Base-by-base conservation (phyloP, 1,284 basidiomycete genomes). In the Pseudozyma thailandica region DNA sequence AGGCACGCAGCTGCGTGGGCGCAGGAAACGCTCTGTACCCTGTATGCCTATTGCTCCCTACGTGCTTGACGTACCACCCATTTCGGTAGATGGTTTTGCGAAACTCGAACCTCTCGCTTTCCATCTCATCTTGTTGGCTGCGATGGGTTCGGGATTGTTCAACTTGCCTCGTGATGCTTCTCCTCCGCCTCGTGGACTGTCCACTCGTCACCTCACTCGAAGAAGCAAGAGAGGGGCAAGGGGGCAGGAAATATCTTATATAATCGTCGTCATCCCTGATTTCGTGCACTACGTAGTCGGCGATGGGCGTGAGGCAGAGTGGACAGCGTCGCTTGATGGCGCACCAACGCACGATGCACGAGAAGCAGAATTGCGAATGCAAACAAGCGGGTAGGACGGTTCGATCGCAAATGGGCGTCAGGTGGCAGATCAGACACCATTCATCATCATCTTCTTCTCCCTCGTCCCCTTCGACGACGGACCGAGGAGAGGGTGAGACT, bases 281-380 rank as follows among this genome's bases (percentile, higher is more conserved):
- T 38, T 64, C 64, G 53, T 81, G 77, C 37, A 81, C 72, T 15
- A 83, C 47, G 41, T 70, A 61, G 2, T 74, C 59, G 15, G 76
- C 78, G 4, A 83, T 72, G 1, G 49, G 49, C 7, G 65, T 49
- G 30, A 72, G 66, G 45, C 83, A 84, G 3, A 84, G 64, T 0
- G 83, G 83, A 72, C 83, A 84, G 39, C 62, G 51, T 20, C 78
- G 73, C 12, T 70, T 72, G 54, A 80, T 79, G 20, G 63, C 58
- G 1, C 64, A 57, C 83, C 83, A 83, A 1, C 75, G 69, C 2
- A 77, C 37, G 45, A 83, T 82, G 58, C 83, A 83, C 10, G 43
- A 45, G 28, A 80, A 83, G 78, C 83, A 83, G 64, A 83, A 83
- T 25, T 73, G 69, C n/a, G 74, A 72, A 37, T 83, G 83, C 18